These are phyloP conservation scores for Wickerhamomyces tratensis DNA, from an alignment of 805 yeast species.

Conservation along the genomic window DNA sequence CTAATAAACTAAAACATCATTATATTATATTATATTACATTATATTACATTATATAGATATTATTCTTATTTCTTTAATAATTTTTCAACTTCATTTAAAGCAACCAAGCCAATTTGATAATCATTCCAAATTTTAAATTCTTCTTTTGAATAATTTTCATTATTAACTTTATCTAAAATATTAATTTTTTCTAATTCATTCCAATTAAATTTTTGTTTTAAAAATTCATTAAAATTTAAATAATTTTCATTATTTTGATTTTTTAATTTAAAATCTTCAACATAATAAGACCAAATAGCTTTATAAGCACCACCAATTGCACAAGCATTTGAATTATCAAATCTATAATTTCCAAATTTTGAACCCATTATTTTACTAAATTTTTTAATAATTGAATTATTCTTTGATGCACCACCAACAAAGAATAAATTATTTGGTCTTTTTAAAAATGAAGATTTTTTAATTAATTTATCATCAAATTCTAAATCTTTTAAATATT, in stretches of 20 bases:
- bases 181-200: slow-evolving; percentile 10
- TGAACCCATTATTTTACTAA: slow-evolving; percentile 59
- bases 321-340: slow-evolving; percentile 84
- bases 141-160: slow-evolving; percentile 5
- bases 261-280: slow-evolving; percentile 10
- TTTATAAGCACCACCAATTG: slow-evolving; percentile 82
- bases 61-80: slow-evolving; percentile 2
- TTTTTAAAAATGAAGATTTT: slow-evolving; percentile 18
- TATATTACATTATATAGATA: too few relatives aligned
- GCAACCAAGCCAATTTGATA: slow-evolving; percentile 21
- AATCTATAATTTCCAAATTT: slow-evolving; percentile 55
- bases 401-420: slow-evolving; percentile 89
- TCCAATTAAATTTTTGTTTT: slow-evolving; percentile 37
- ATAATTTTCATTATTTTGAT: slow-evolving; percentile 9
- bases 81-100: slow-evolving; percentile 20
- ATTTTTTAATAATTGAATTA: slow-evolving; percentile 51
- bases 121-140: slow-evolving; percentile 18
- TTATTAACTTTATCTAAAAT: background rate
- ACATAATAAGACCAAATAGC: slow-evolving; percentile 60
- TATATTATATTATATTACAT: too few relatives aligned
- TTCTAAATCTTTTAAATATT: slow-evolving; percentile 7
- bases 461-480: slow-evolving; percentile 24
- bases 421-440: slow-evolving; percentile 63
- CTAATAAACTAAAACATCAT: too few relatives aligned
- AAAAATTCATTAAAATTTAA: slow-evolving; percentile 34